Conservation (phyloP, 1,139 yeast genomes). For the Pneumocystis carinii region DNA sequence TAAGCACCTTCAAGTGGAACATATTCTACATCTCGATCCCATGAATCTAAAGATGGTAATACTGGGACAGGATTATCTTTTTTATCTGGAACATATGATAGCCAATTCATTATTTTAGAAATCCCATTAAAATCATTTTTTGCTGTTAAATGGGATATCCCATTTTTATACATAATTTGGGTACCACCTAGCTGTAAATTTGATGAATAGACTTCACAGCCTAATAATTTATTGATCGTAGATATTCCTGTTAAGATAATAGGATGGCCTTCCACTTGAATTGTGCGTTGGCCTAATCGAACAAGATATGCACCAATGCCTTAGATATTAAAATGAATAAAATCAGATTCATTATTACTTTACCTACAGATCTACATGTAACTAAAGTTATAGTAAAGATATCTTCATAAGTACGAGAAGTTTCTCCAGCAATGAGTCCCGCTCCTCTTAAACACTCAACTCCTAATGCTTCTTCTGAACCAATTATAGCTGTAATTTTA, state of each 20-base stretch:
- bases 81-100: constrained; percentile 87
- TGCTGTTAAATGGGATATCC: constrained; percentile 95
- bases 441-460: constrained; percentile 97
- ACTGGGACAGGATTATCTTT: constrained; percentile 87
- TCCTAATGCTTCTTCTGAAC: constrained; percentile 92
- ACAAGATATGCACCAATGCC: constrained; percentile 90
- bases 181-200: constrained; percentile 98
- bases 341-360: not conserved
- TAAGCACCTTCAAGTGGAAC: constrained; percentile 62
- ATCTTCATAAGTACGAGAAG: constrained; percentile 92
- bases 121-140: constrained; percentile 93
- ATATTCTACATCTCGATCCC: constrained; percentile 89
- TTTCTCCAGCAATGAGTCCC: constrained; percentile 96
- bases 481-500: constrained; percentile 71
- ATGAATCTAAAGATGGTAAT: constrained; percentile 54
- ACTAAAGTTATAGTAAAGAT: constrained; percentile 91
- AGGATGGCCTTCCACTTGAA: constrained; percentile 97
- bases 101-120: constrained; percentile 85
- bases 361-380: constrained; percentile 95
- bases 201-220: constrained; percentile 92
- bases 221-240: constrained; percentile 88
- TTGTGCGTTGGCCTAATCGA: constrained; percentile 95
- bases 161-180: constrained; percentile 94
- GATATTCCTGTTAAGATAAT: constrained; percentile 98
- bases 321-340: not conserved